Evolutionary conservation across 1,139 yeast genomes (phyloP), one percentile per base, ranked within the genome.

Genomic region (Meyerozyma sp.): DNA sequence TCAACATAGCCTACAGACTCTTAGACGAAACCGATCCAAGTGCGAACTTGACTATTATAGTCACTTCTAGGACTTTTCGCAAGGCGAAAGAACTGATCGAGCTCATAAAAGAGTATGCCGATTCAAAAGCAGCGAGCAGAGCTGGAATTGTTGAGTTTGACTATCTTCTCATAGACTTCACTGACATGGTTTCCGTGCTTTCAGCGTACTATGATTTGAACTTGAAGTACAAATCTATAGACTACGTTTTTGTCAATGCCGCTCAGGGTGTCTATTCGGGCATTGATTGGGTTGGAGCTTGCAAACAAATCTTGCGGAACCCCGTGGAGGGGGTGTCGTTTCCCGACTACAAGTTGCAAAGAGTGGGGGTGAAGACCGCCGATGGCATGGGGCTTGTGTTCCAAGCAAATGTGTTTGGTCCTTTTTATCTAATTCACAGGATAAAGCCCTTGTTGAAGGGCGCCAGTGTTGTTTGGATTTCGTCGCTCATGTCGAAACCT

Each of bases 331-430:
- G 95, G 1, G 93, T 86, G 14, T 90, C 97, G 0, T 83, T 81
- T 48, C 95, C 95, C 7, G 80, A 82, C 1, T 91, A 86, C 65
- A 91, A 93, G 62, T 74, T 84, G 28, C 98, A 93, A 66, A 72
- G 76, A 46, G 72, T 77, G 3, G 96, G 97, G 2, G 81, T 82
- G 26, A 79, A 75, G 53, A 78, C 95, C 1, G 60, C 56, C n/a
- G 89, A 80, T 54, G 90, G 80, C 0, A 56, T 93, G 71, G 98
- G 98, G 1, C 66, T 86, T 32, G 91, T 90, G 5, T 94, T 93
- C 66, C 96, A 93, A 64, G 95, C 95, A 5, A 93, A 93, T 59
- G 96, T 91, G 11, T 87, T 94, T 64, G 96, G 96, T 0, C 98
- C 98, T 1, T 91, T 87, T 67, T 93, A 83, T 61, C 68, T 93